Evolutionary conservation across 75 land plant genomes (phyloP), one percentile per base, ranked within the genome.

Genomic region (Pinus tabuliformis): DNA sequence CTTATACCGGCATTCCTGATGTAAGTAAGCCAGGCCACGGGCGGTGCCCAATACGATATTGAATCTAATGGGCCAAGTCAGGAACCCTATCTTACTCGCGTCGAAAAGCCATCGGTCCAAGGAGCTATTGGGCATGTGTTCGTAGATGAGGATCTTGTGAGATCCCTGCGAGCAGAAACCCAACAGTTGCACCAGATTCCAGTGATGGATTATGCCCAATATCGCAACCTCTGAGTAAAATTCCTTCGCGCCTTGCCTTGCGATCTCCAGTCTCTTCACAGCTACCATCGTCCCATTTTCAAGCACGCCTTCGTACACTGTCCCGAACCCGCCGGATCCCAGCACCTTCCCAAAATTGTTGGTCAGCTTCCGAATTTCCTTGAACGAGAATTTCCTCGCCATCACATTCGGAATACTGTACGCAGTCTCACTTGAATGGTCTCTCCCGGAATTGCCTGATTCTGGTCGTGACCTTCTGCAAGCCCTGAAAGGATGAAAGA

Each of bases 81-180:
- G 24, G 12, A n/a, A 4, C 6, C 22, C 12, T 33, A 20, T 45
- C 20, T 73, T 57, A 54, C 2, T 61, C 18, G 52, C 56, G 77
- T 77, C 72, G 57, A 56, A 73, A 7, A 85, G 72, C 76, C 74
- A 66, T 60, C 57, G 21, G n/a, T 72, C 81, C 16, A 85, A 75
- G 28, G 86, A 84, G 7, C 87, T 85, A 28, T 82, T 74, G 33
- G 39, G 58, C 83, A 82, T 79, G 64, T 80, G 81, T 61, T 79
- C 82, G 16, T 82, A 82, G 36, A 82, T 82, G 6, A 82, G 61
- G 9, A 82, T 49, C n/a, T 72, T 57, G 18, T 82, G 82, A 12
- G 14, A 56, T 37, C 68, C 59, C 28, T 74, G 62, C 3, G 62
- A 16, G 57, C 84, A 82, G 57, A 80, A 82, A 3, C 84, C 84